These are phyloP conservation scores for Hirsutella rhossiliensis DNA, from an alignment of 2,329 filamentous ascomycete species.

Conservation along the genomic window DNA sequence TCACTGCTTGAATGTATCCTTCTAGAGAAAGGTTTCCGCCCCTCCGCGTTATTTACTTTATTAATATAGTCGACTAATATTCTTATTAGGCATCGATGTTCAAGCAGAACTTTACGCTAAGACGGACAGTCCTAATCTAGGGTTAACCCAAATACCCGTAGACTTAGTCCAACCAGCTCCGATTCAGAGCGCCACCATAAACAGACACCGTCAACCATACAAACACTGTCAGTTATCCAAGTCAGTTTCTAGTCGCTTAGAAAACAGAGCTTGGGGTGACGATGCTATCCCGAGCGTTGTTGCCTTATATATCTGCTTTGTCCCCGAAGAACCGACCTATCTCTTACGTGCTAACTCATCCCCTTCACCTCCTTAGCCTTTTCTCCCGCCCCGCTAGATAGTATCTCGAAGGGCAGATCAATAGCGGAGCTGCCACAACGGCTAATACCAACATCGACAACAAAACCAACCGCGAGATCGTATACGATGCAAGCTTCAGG, in stretches of 20 bases:
- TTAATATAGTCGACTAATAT: not conserved
- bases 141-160: conserved; percentile 54
- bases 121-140: conserved; percentile 73
- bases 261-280: conserved; percentile 49
- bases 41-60: not conserved
- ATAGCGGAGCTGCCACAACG: conserved; percentile 19
- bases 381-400: conserved; percentile 33
- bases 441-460: conserved; percentile 16
- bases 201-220: no score
- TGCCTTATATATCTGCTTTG: conserved; percentile 44
- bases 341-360: conserved; percentile 60
- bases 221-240: conserved; percentile 61
- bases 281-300: conserved; percentile 34
- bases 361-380: conserved; percentile 34
- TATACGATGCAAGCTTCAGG: conserved; percentile 25
- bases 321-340: conserved; percentile 65
- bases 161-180: conserved; percentile 62
- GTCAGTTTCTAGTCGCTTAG: conserved; percentile 61
- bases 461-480: conserved; percentile 13
- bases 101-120: conserved; percentile 91
- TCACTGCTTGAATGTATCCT: conserved; percentile 90
- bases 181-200: conserved; percentile 70
- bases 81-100: conserved; percentile 74
- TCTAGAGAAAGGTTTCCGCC: conserved; percentile 69
- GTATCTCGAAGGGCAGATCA: conserved; percentile 30